Percentiles rank a stretch among this genome's conserved stretches.
Evolutionary conservation across 306 rosid genomes (phyloP).

Genomic region (Mucuna pruriens): DNA sequence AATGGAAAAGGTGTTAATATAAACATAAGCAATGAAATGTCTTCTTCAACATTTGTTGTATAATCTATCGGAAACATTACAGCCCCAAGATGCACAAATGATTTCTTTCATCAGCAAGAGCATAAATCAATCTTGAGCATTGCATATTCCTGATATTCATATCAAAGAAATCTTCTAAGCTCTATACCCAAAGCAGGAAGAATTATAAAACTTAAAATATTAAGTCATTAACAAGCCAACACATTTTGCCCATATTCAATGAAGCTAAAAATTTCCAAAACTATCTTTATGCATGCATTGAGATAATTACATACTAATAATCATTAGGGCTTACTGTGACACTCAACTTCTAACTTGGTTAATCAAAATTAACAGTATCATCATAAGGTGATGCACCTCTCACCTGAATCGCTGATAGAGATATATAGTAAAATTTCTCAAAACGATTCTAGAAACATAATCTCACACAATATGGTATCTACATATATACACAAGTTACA

Average conservation of each 20-base stretch:
- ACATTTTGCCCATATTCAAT: background rate
- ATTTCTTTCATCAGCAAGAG: slow-evolving; percentile 17
- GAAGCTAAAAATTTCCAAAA: background rate
- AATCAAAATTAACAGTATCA: background rate
- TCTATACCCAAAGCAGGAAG: background rate
- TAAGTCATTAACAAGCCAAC: slow-evolving; percentile 5
- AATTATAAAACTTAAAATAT: slow-evolving; percentile 7
- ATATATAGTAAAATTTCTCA: background rate
- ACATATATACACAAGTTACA: background rate
- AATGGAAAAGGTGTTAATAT: slow-evolving; percentile 39
- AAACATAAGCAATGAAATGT: slow-evolving; percentile 30
- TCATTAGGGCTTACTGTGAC: background rate
- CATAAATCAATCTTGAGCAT: slow-evolving; percentile 4
- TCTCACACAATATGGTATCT: background rate
- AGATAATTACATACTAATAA: background rate
- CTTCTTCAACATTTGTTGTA: slow-evolving; percentile 9
- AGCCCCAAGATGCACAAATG: background rate
- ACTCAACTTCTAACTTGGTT: background rate
- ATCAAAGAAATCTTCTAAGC: background rate
- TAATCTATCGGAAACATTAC: slow-evolving; percentile 9
- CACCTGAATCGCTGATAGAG: slow-evolving; percentile 1
- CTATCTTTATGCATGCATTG: background rate
- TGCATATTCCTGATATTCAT: slow-evolving; percentile 24
- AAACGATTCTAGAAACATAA: background rate
- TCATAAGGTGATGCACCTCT: background rate